phyloP scores from a whole-genome alignment of 139 green algal genomes.

The Tetraselmis chui region DNA sequence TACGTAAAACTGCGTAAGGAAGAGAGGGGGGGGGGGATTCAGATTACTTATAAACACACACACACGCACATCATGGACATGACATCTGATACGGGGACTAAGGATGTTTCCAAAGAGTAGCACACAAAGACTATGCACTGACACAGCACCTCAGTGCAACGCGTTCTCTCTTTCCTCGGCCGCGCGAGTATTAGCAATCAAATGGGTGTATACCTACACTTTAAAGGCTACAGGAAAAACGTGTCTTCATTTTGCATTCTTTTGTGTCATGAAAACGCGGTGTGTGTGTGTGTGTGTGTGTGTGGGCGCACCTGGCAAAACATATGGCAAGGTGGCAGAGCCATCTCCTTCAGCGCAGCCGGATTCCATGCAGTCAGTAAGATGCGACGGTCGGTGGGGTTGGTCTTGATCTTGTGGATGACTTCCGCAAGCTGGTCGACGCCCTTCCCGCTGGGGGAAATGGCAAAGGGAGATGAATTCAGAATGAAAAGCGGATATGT shows the following conservation, averaged over 20 bases:
- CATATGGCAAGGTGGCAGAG: constrained; percentile 98
- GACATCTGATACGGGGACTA: no score
- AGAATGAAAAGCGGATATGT: no score
- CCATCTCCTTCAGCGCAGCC: constrained; percentile 86
- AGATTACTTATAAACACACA: neutral
- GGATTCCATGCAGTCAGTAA: constrained; percentile 98
- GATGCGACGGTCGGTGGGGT: constrained; percentile 89
- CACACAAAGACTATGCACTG: neutral
- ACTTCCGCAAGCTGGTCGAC: constrained; percentile 95
- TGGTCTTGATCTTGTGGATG: constrained; percentile 77
- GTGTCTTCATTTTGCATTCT: no score
- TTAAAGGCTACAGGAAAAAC: no score
- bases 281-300: no score
- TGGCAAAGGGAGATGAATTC: no score
- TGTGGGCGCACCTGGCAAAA: constrained; percentile 71
- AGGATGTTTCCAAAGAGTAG: neutral
- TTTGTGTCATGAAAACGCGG: no score
- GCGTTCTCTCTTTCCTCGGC: neutral
- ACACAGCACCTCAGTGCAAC: no score
- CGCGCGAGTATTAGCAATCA: no score
- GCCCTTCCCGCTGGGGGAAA: constrained; percentile 71
- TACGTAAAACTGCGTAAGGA: constrained; percentile 89
- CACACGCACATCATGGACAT: neutral
- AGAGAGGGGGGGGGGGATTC: neutral
- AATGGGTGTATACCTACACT: no score